Evolutionary conservation across 306 rosid species (phyloP).

Genomic region (Cicer cuneatum): DNA sequence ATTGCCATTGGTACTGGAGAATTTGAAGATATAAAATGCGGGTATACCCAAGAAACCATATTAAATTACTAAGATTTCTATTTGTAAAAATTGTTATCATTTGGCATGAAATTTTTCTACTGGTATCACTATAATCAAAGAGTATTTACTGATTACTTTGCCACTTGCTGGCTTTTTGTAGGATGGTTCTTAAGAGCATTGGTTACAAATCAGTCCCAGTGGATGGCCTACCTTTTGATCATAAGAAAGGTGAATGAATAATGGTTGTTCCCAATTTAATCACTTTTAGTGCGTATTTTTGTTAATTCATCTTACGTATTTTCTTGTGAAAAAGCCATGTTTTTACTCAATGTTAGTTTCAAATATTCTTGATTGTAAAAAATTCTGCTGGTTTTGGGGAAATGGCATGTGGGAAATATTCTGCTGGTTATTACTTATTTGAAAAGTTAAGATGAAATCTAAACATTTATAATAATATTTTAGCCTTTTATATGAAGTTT

Average conservation of each 20-base stretch:
- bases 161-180: conserved; percentile 48
- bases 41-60: conserved; percentile 53
- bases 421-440: not conserved
- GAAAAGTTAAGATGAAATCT: not conserved
- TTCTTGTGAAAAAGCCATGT: conserved; percentile 17
- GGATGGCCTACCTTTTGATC: conserved; percentile 84
- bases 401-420: not conserved
- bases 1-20: conserved; percentile 75
- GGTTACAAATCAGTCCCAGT: conserved; percentile 90
- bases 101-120: conserved; percentile 33
- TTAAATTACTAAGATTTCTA: conserved; percentile 16
- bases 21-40: conserved; percentile 78
- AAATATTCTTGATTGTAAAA: conserved; percentile 21
- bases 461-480: not conserved
- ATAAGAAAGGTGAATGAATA: conserved; percentile 66
- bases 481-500: conserved; percentile 22
- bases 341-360: conserved; percentile 10
- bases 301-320: conserved; percentile 12
- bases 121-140: conserved; percentile 17
- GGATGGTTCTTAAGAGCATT: conserved; percentile 91
- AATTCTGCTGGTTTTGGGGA: not conserved
- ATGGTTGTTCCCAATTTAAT: conserved; percentile 16
- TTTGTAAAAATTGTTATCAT: conserved; percentile 33
- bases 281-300: conserved; percentile 9
- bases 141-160: conserved; percentile 14